A percentile compares a stretch with the other conserved stretches of the same genome.
phyloP scores from a whole-genome alignment of 257 asterid species.

The Nemophila menziesii region DNA sequence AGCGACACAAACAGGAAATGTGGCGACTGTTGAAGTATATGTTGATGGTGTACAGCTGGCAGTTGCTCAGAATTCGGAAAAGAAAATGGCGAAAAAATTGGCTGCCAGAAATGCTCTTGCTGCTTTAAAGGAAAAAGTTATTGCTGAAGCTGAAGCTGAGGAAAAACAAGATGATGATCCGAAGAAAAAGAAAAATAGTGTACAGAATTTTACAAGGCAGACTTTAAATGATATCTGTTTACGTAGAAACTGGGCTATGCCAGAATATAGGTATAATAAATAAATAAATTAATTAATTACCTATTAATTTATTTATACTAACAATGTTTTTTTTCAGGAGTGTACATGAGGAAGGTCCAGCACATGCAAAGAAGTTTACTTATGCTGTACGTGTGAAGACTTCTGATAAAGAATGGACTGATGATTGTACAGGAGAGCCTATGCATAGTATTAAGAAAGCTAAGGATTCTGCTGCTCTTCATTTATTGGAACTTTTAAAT shows the following conservation, averaged over 20 bases:
- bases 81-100: conserved; percentile 97
- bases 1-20: conserved; percentile 64
- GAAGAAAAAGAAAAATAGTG: conserved; percentile 55
- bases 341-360: conserved; percentile 91
- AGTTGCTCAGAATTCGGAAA: conserved; percentile 74
- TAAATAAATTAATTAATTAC: not conserved
- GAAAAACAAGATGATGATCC: conserved; percentile 36
- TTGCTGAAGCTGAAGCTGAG: conserved; percentile 47
- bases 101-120: conserved; percentile 95
- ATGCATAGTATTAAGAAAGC: conserved; percentile 99
- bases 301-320: not conserved
- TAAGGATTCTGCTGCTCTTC: conserved; percentile 88
- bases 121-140: conserved; percentile 72
- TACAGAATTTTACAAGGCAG: conserved; percentile 85
- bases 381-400: conserved; percentile 83
- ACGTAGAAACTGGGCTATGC: conserved; percentile 99
- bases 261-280: conserved; percentile 59
- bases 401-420: conserved; percentile 80
- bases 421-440: conserved; percentile 92
- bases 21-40: conserved; percentile 86
- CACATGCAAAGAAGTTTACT: conserved; percentile 91
- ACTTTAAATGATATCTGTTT: conserved; percentile 87
- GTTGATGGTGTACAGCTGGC: conserved; percentile 88
- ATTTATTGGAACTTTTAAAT: conserved; percentile 65
- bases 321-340: conserved; percentile 40